Base-by-base conservation (phyloP, 1,139 yeast genomes). In the Yamadazyma buinensis region DNA sequence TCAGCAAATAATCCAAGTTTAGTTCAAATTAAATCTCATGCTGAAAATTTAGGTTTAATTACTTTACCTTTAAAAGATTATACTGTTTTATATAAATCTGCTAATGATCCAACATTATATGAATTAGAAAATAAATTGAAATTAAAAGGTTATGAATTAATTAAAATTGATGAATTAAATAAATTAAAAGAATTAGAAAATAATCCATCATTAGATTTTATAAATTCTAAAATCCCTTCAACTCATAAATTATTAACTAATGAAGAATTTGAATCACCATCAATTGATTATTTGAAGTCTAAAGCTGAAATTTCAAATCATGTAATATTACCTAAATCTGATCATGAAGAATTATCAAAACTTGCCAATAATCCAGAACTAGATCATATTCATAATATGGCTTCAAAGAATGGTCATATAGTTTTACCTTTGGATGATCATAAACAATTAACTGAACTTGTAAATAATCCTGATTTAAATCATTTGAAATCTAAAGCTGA, bases 11-110 rank as follows among this genome's bases (percentile, higher is more conserved):
- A 52, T 5, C 71, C 71, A 30, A 48, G 55, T 18, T 49, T 61
- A 37, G 57, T 51, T 29, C 65, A 61, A 32, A 57, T 68, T 5
- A 61, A 64, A 36, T 42, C 47, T 10, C 61, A 57, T 14, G 72
- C 72, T 2, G 68, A 64, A 30, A 55, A 41, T 22, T 57, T 54
- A 34, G 56, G 59, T n/a, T 55, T 66, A 37, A 57, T 64, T 2
- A 61, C 72, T 0, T 48, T 68, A 36, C 41, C 59, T 3, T 54
- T 56, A 37, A 33, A 43, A 3, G 72, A 67, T 37, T 67, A 63
- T 38, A 55, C 70, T n/a, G 49, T 51, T 8, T 51, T 68, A 30
- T 64, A 54, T 40, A 57, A 57, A 29, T 36, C 47, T 11, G 70
- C 72, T 0, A 51, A 63, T 38, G 67, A 64, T 24, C 64, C 68